Percentiles rank a stretch among this genome's conserved stretches.
Evolutionary conservation across 2,329 filamentous ascomycete genomes (phyloP).

Genomic region (Cercospora sp.): DNA sequence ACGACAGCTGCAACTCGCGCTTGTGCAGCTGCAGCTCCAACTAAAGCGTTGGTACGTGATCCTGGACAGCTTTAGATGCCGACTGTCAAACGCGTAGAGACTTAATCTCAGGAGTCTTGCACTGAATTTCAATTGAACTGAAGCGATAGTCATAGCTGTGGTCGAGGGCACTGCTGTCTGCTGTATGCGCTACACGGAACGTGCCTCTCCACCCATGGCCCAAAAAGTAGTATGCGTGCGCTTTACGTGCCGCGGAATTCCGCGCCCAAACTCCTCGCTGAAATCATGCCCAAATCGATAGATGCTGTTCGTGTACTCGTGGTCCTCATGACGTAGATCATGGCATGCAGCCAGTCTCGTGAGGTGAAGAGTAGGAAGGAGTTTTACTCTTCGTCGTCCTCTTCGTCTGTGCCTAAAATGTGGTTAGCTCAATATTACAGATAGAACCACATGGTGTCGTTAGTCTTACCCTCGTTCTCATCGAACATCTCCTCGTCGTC

Average conservation of each 20-base stretch:
- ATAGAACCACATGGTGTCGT: slow-evolving; percentile 52
- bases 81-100: background rate
- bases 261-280: slow-evolving; percentile 22
- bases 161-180: background rate
- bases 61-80: background rate
- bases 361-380: background rate
- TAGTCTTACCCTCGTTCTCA: slow-evolving; percentile 54
- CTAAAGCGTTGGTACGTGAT: background rate
- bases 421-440: background rate
- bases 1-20: background rate
- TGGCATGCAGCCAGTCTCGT: background rate
- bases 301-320: slow-evolving; percentile 12
- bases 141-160: slow-evolving; percentile 1
- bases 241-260: slow-evolving; percentile 10
- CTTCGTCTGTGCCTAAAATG: slow-evolving; percentile 18
- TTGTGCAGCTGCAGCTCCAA: slow-evolving; percentile 1
- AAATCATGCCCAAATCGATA: slow-evolving; percentile 17
- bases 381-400: slow-evolving; percentile 19
- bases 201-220: background rate
- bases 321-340: background rate
- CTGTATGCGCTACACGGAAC: background rate
- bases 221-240: background rate
- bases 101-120: background rate
- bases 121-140: background rate
- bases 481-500: slow-evolving; percentile 55